Evolutionary conservation across 345 rosid species (phyloP).

Genomic region (Mallotus nudiflorus): DNA sequence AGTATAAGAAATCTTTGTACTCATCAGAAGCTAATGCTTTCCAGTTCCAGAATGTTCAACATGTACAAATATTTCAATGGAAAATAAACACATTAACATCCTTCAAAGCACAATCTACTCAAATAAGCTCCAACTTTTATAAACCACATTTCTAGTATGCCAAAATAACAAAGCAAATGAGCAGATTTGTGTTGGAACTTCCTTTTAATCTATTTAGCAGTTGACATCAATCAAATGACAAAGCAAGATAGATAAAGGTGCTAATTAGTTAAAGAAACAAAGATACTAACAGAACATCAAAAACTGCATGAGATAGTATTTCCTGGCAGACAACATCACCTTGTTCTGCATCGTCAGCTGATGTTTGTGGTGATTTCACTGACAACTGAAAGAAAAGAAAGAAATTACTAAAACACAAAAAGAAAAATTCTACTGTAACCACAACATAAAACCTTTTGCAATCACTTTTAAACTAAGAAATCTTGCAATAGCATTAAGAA

Average conservation of each 20-base stretch:
- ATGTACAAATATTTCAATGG: neutral
- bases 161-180: neutral
- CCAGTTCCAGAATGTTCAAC: neutral
- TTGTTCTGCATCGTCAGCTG: constrained; percentile 83
- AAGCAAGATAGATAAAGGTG: neutral
- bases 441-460: neutral
- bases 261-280: constrained; percentile 35
- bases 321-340: constrained; percentile 74
- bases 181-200: neutral
- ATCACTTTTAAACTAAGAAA: neutral
- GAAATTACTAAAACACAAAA: constrained; percentile 28
- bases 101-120: neutral
- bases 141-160: neutral
- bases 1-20: neutral
- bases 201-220: constrained; percentile 4
- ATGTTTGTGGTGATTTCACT: constrained; percentile 56
- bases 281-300: constrained; percentile 47
- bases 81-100: neutral
- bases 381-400: constrained; percentile 63
- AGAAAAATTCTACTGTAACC: neutral
- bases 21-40: neutral
- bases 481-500: constrained; percentile 20
- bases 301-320: constrained; percentile 50
- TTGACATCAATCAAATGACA: neutral
- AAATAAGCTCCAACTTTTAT: neutral